Conservation (phyloP, 139 green algal species). For the Desmodesmus armatus region DNA sequence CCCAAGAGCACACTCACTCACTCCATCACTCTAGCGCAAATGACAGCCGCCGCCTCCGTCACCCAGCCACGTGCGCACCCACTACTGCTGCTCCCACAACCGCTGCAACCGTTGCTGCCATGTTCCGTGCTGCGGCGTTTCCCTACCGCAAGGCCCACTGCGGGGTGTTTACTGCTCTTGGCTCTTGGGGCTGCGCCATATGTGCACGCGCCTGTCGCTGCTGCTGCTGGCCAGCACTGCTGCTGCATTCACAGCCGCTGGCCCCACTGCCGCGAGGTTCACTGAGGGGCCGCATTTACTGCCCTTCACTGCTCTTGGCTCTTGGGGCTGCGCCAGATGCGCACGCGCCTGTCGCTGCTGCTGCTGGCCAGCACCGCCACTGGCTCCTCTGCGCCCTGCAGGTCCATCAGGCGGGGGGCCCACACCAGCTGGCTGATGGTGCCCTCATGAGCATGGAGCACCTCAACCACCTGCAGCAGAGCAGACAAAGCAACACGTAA, state of each 20-base stretch:
- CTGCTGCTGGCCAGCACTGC: slow-evolving; percentile 46
- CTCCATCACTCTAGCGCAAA: no score
- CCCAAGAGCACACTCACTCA: no score
- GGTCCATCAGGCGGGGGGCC: slow-evolving; percentile 9
- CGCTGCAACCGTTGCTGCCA: no score
- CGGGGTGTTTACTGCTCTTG: no score
- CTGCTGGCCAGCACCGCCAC: slow-evolving; percentile 40
- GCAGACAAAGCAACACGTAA: neutral
- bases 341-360: slow-evolving; percentile 33
- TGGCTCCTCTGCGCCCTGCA: neutral
- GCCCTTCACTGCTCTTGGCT: neutral
- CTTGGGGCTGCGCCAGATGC: slow-evolving; percentile 38
- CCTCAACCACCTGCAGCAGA: neutral
- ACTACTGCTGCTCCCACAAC: no score
- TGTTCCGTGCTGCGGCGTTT: no score
- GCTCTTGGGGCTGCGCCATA: slow-evolving; percentile 38
- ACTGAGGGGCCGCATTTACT: no score
- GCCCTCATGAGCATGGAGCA: slow-evolving; percentile 41
- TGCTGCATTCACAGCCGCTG: no score
- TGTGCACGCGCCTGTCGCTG: slow-evolving; percentile 23
- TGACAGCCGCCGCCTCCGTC: no score
- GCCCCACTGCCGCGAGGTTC: no score
- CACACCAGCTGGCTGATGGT: slow-evolving; percentile 14
- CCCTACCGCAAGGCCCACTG: no score
- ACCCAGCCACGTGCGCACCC: no score